Percentiles rank a stretch among this genome's conserved stretches.
phyloP scores from a whole-genome alignment of 106 monocot species.

The Narthecium ossifragum region DNA sequence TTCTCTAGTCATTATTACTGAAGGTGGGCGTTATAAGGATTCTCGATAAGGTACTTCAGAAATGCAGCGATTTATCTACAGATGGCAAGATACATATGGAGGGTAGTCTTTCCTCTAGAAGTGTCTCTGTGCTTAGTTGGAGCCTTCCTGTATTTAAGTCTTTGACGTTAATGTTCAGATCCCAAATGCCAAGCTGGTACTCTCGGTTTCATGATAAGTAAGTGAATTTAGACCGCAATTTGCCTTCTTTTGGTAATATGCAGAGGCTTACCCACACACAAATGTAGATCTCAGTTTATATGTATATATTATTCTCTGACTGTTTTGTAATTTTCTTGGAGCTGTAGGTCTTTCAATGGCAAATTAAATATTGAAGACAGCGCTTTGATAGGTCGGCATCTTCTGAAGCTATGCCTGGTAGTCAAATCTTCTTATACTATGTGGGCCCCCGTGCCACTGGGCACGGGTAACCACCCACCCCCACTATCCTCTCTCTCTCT shows the following conservation, averaged over 20 bases:
- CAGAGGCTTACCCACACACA: too few relatives aligned
- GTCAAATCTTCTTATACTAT: background rate
- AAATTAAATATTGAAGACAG: slow-evolving; percentile 28
- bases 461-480: too few relatives aligned
- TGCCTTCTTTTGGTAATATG: background rate
- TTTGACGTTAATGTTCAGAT: slow-evolving; percentile 54
- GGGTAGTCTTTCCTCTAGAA: slow-evolving; percentile 21
- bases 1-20: slow-evolving; percentile 50
- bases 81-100: slow-evolving; percentile 37
- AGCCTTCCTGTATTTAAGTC: slow-evolving; percentile 58
- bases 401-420: slow-evolving; percentile 75
- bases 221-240: slow-evolving; percentile 19
- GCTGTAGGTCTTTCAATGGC: slow-evolving; percentile 34
- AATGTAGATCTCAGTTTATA: slow-evolving; percentile 1
- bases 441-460: too few relatives aligned
- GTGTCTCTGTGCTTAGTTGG: slow-evolving; percentile 36
- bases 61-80: slow-evolving; percentile 27
- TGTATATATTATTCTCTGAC: background rate
- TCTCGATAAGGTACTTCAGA: slow-evolving; percentile 37
- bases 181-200: slow-evolving; percentile 14
- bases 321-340: background rate
- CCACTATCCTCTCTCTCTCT: too few relatives aligned
- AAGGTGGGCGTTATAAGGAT: slow-evolving; percentile 38
- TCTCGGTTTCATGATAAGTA: slow-evolving; percentile 24
- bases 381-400: slow-evolving; percentile 35